phyloP scores from a whole-genome alignment of 768 basidiomycete species.

The Lentinula boryana region DNA sequence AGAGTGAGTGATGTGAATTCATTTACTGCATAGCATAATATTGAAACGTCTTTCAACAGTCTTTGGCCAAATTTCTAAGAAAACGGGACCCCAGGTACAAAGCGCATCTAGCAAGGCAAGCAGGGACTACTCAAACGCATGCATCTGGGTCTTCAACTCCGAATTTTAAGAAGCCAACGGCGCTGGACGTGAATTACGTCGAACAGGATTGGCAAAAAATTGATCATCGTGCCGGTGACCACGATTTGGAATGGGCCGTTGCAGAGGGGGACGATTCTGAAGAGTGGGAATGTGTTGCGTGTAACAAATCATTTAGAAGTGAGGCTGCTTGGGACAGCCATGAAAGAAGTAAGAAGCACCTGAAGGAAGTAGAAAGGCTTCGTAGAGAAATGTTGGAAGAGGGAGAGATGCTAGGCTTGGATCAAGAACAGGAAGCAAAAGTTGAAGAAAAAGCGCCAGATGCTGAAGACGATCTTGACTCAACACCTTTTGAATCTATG shows the following conservation, averaged over 20 bases:
- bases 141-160: conserved; percentile 26
- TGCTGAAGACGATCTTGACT: background rate
- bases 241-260: conserved; percentile 70
- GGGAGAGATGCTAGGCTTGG: conserved; percentile 58
- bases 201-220: conserved; percentile 91
- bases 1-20: conserved; percentile 42
- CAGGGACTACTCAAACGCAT: conserved; percentile 22
- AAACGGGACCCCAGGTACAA: conserved; percentile 91
- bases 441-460: conserved; percentile 14
- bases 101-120: conserved; percentile 46
- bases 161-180: conserved; percentile 15
- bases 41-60: conserved; percentile 32
- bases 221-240: conserved; percentile 34
- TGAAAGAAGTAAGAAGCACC: conserved; percentile 91
- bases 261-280: conserved; percentile 68
- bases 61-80: conserved; percentile 66
- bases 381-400: conserved; percentile 74
- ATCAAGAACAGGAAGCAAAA: conserved; percentile 20
- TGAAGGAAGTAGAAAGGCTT: conserved; percentile 79
- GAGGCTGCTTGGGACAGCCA: conserved; percentile 97
- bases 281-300: conserved; percentile 95
- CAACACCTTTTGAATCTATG: background rate
- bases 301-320: conserved; percentile 81
- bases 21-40: background rate
- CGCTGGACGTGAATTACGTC: conserved; percentile 43